A percentile compares a stretch with the other conserved stretches of the same genome.
Conservation (phyloP, 371 early-diverging fungal genomes). For the Fennellomyces sp. region DNA sequence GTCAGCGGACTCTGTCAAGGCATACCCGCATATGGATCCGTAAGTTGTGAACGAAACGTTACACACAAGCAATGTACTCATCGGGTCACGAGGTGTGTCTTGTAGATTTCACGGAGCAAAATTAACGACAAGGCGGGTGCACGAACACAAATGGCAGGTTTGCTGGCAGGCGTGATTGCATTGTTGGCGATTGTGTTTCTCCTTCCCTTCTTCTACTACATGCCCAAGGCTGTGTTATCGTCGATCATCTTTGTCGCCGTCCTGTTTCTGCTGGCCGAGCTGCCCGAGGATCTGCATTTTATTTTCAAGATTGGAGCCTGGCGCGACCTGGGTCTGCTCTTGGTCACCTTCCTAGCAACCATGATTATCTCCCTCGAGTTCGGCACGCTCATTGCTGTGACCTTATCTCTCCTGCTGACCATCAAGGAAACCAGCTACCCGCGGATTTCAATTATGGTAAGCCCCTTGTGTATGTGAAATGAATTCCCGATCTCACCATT, state of each 20-base stretch:
- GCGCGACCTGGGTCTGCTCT: constrained; percentile 79
- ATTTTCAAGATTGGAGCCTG: constrained; percentile 85
- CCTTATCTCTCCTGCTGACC: constrained; percentile 84
- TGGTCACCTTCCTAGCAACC: constrained; percentile 83
- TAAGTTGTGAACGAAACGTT: constrained; percentile 17
- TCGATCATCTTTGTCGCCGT: constrained; percentile 90
- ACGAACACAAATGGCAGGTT: constrained; percentile 84
- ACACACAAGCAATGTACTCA: not conserved
- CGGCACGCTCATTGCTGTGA: constrained; percentile 88
- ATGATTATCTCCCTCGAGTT: constrained; percentile 87
- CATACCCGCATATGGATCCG: constrained; percentile 89
- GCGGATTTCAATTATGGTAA: constrained; percentile 77
- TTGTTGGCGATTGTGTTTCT: constrained; percentile 78
- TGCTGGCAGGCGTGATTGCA: constrained; percentile 79
- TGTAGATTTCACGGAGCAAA: constrained; percentile 79
- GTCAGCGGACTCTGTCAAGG: constrained; percentile 82
- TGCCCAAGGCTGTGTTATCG: constrained; percentile 86
- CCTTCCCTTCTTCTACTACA: constrained; percentile 80
- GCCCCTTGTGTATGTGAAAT: not conserved
- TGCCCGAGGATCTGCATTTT: constrained; percentile 82
- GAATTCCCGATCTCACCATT: not conserved
- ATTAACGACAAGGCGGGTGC: constrained; percentile 91
- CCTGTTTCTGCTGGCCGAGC: constrained; percentile 74
- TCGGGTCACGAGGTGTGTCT: not conserved
- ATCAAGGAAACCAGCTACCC: constrained; percentile 90